Percentiles rank a stretch among this genome's conserved stretches.
These are phyloP conservation scores for Massarina eburnea DNA, from an alignment of 2,329 filamentous ascomycete species.

Conservation along the genomic window DNA sequence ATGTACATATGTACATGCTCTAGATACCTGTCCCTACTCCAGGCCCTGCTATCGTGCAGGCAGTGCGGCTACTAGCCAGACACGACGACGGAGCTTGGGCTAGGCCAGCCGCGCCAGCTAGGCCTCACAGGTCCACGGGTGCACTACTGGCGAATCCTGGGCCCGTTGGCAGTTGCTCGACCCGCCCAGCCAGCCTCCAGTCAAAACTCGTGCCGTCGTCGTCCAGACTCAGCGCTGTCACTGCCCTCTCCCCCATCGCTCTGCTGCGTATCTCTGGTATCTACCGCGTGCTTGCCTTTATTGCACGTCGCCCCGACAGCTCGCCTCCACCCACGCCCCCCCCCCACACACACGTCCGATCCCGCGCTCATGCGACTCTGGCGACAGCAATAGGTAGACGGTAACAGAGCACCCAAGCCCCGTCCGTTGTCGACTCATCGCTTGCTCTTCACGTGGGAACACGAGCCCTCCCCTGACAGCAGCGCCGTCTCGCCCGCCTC, in stretches of 20 bases:
- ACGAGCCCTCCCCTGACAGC: slow-evolving; percentile 16
- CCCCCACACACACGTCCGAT: slow-evolving; percentile 14
- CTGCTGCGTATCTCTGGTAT: not conserved
- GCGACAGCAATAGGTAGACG: slow-evolving; percentile 16
- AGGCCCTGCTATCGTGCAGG: too few relatives aligned
- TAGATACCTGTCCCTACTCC: too few relatives aligned
- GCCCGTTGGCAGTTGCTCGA: slow-evolving; percentile 10
- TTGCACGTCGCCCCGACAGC: too few relatives aligned
- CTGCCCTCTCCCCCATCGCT: slow-evolving; percentile 11
- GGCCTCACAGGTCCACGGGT: too few relatives aligned
- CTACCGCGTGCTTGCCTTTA: too few relatives aligned
- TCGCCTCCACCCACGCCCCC: slow-evolving; percentile 1
- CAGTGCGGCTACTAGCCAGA: too few relatives aligned
- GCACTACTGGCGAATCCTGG: slow-evolving; percentile 13
- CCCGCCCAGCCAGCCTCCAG: slow-evolving; percentile 1
- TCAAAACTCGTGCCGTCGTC: not conserved
- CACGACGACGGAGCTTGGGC: too few relatives aligned
- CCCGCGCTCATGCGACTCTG: slow-evolving; percentile 25
- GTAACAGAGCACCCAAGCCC: too few relatives aligned
- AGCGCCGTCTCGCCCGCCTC: not conserved
- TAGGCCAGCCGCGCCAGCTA: too few relatives aligned
- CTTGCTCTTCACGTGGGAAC: slow-evolving; percentile 36
- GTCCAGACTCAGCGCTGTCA: not conserved
- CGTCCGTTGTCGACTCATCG: too few relatives aligned
- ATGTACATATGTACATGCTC: too few relatives aligned